Percentiles rank a stretch among this genome's conserved stretches.
These are phyloP conservation scores for Boehmeria nivea DNA, from an alignment of 306 rosid genomes.

Conservation along the genomic window DNA sequence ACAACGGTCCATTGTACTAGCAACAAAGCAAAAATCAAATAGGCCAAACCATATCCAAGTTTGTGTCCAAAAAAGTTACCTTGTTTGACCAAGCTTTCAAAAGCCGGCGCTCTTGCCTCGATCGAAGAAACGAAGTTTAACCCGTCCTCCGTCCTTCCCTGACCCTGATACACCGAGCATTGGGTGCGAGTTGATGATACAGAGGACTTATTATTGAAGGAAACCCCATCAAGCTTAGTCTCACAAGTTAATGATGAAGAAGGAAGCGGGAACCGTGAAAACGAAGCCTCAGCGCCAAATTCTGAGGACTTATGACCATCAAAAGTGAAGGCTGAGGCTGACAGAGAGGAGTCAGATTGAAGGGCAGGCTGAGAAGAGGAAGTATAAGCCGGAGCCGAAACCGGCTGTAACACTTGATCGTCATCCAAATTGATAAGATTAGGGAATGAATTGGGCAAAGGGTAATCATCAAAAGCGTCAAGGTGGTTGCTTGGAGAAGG, in stretches of 20 bases:
- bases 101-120: conserved; percentile 22
- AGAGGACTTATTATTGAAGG: neutral
- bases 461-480: conserved; percentile 32
- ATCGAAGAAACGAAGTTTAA: conserved; percentile 8
- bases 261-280: conserved; percentile 9
- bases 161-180: conserved; percentile 17
- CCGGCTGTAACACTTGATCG: neutral
- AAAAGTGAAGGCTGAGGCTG: conserved; percentile 11
- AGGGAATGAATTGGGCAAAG: conserved; percentile 27
- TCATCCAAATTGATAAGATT: conserved; percentile 25
- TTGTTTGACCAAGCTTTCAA: conserved; percentile 24
- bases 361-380: too few species aligned
- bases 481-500: conserved; percentile 13
- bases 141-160: neutral
- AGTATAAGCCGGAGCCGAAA: neutral
- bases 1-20: too few species aligned
- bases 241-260: conserved; percentile 8
- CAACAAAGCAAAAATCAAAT: too few species aligned
- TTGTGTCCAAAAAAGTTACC: conserved; percentile 24
- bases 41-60: too few species aligned
- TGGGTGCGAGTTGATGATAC: conserved; percentile 20
- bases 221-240: conserved; percentile 3
- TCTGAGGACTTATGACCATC: conserved; percentile 2
- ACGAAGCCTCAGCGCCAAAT: conserved; percentile 3
- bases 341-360: neutral